Conservation (phyloP, 1,284 basidiomycete genomes). For the Cryptococcus neoformans region DNA sequence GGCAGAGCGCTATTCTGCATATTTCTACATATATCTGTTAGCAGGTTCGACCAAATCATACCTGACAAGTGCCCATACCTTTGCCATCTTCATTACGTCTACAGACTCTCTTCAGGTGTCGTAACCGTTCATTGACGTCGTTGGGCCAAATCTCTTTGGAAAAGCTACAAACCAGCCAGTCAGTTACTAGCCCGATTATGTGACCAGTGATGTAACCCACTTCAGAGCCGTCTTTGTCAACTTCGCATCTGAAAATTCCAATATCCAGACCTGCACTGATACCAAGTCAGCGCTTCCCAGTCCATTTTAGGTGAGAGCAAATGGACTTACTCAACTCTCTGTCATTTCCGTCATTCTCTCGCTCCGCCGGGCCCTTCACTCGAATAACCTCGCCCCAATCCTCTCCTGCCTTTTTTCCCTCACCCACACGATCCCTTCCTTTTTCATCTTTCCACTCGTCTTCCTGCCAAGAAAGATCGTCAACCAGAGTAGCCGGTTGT, state of each 20-base stretch:
- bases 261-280: slow-evolving; percentile 71
- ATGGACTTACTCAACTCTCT: slow-evolving; percentile 28
- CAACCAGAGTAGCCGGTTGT: slow-evolving; percentile 18
- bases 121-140: slow-evolving; percentile 57
- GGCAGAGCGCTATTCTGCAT: slow-evolving; percentile 29
- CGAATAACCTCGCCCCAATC: slow-evolving; percentile 23
- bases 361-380: slow-evolving; percentile 35
- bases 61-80: slow-evolving; percentile 4
- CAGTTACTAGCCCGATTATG: slow-evolving; percentile 1
- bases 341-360: slow-evolving; percentile 32
- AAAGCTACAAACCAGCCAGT: slow-evolving; percentile 19
- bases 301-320: slow-evolving; percentile 2
- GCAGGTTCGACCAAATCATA: background rate
- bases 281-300: slow-evolving; percentile 4
- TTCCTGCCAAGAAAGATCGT: slow-evolving; percentile 29
- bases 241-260: slow-evolving; percentile 70
- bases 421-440: slow-evolving; percentile 4
- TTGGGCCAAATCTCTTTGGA: slow-evolving; percentile 43
- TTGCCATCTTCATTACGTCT: slow-evolving; percentile 50
- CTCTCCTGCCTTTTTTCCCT: slow-evolving; percentile 10
- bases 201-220: slow-evolving; percentile 51
- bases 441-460: slow-evolving; percentile 16
- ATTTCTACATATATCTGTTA: slow-evolving; percentile 11
- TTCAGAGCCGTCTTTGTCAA: slow-evolving; percentile 63
- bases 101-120: slow-evolving; percentile 73